Percentiles rank a stretch among this genome's conserved stretches.
Evolutionary conservation across 1,284 basidiomycete species (phyloP).

Genomic region (Filobasidium uniguttulatum): DNA sequence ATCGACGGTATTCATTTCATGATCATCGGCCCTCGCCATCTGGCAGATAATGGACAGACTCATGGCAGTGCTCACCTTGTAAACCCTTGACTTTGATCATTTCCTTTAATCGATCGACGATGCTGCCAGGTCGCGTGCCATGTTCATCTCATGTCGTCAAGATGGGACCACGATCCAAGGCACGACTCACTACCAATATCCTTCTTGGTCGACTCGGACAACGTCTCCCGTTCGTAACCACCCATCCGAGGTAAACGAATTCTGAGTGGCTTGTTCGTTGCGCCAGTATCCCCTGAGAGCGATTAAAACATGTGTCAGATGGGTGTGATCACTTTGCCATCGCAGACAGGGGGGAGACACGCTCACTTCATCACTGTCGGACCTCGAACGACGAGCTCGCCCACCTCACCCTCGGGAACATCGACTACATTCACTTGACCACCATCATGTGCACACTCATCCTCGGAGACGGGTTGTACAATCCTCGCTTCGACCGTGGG

Average conservation of each 20-base stretch:
- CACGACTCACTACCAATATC: conserved; percentile 35
- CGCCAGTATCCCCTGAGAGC: conserved; percentile 42
- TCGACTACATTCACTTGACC: conserved; percentile 30
- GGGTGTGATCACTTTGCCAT: no score
- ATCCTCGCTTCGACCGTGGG: conserved; percentile 67
- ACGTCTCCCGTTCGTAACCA: conserved; percentile 82
- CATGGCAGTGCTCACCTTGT: conserved; percentile 21
- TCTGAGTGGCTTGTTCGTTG: conserved; percentile 51
- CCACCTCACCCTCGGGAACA: conserved; percentile 44
- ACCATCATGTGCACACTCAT: no score
- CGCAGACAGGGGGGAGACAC: no score
- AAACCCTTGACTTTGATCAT: conserved; percentile 58
- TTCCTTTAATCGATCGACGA: conserved; percentile 51
- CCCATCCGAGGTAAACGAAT: conserved; percentile 51
- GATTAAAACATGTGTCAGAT: no score
- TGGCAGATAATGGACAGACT: background rate
- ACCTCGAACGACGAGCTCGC: conserved; percentile 69
- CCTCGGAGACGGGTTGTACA: no score
- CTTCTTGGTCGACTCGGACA: conserved; percentile 48
- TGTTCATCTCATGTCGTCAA: no score
- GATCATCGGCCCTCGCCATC: no score
- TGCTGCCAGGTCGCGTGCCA: conserved; percentile 17
- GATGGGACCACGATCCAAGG: background rate
- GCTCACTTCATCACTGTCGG: conserved; percentile 61
- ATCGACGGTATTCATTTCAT: background rate